A percentile compares a stretch with the other conserved stretches of the same genome.
These are phyloP conservation scores for Phalaenopsis hybrid DNA, from an alignment of 116 monocot genomes.

Conservation along the genomic window DNA sequence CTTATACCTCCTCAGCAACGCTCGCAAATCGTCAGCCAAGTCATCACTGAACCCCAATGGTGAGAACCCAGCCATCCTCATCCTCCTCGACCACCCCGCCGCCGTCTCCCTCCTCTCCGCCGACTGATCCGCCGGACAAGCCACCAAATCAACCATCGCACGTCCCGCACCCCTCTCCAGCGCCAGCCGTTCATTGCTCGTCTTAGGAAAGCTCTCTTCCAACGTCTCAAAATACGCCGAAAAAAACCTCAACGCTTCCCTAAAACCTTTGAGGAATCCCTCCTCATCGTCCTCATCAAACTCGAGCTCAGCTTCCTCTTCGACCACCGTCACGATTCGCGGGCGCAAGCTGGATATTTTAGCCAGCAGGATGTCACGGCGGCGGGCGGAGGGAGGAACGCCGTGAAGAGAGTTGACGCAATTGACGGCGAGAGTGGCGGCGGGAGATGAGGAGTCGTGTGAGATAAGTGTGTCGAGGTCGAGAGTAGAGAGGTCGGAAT, in stretches of 20 bases:
- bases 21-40: conserved; percentile 70
- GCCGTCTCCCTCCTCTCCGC: conserved; percentile 75
- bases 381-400: conserved; percentile 30
- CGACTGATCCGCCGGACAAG: conserved; percentile 63
- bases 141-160: conserved; percentile 66
- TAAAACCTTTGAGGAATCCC: conserved; percentile 53
- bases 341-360: conserved; percentile 54
- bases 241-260: conserved; percentile 66
- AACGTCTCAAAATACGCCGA: conserved; percentile 77
- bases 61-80: conserved; percentile 56
- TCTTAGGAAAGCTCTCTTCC: conserved; percentile 83
- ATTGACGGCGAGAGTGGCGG: conserved; percentile 66
- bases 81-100: conserved; percentile 57
- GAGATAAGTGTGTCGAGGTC: conserved; percentile 28
- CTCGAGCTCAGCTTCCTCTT: conserved; percentile 76
- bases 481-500: conserved; percentile 57
- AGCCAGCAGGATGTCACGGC: conserved; percentile 40
- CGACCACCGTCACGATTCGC: conserved; percentile 69
- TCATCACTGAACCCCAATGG: conserved; percentile 73
- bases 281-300: conserved; percentile 17
- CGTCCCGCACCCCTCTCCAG: conserved; percentile 75
- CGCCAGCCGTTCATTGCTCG: conserved; percentile 94
- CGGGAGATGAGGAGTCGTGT: not conserved
- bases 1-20: conserved; percentile 68
- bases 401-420: conserved; percentile 66